These are phyloP conservation scores for Straminergon stramineum DNA, from an alignment of 225 moss, liverwort and hornwort species.

Conservation along the genomic window DNA sequence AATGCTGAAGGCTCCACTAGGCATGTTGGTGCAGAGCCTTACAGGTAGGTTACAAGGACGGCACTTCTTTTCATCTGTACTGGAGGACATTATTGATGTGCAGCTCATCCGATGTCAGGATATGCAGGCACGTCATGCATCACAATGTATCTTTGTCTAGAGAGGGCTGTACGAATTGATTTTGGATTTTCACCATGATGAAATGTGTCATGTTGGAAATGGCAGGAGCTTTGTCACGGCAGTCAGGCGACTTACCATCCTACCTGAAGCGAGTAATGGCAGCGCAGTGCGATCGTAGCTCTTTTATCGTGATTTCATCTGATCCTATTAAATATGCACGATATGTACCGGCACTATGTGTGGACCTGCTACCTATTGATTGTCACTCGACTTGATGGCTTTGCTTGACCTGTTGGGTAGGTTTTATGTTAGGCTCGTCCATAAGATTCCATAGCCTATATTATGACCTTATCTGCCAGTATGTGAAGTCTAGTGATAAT, in stretches of 20 bases:
- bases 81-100: neutral
- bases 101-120: neutral
- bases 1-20: slow-evolving; percentile 53
- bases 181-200: neutral
- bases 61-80: neutral
- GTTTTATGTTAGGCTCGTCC: neutral
- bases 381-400: neutral
- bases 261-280: slow-evolving; percentile 48
- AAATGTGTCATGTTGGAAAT: slow-evolving; percentile 3
- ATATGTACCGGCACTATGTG: slow-evolving; percentile 20
- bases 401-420: neutral
- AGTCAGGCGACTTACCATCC: slow-evolving; percentile 75
- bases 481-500: neutral
- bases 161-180: neutral
- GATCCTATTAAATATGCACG: slow-evolving; percentile 5
- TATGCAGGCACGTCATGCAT: neutral
- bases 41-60: slow-evolving; percentile 36
- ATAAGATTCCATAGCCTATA: neutral
- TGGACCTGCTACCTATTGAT: slow-evolving; percentile 13
- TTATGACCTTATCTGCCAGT: neutral
- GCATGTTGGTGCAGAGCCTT: slow-evolving; percentile 77
- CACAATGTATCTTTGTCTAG: neutral
- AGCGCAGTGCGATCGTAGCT: slow-evolving; percentile 61
- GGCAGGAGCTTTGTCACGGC: slow-evolving; percentile 74
- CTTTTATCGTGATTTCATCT: neutral